Base-by-base conservation (phyloP, 306 rosid species). In the Trifolium subterraneum region DNA sequence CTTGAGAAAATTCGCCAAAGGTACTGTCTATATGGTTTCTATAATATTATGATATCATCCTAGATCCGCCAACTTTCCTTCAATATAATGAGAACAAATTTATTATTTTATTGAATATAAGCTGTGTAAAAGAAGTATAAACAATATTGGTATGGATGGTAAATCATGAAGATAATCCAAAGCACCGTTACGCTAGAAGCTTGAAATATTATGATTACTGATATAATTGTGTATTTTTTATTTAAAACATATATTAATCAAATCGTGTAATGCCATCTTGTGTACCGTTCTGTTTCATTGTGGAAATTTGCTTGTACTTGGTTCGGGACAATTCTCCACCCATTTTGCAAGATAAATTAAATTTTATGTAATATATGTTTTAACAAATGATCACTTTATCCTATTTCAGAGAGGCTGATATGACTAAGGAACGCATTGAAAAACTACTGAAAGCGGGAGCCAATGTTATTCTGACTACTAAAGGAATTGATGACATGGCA, bases 401-500 rank as follows among this genome's bases (percentile, higher is more conserved):
- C 59, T 8, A 56, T 54, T 60, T 4, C 83, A 95, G 99, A 85
- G 98, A 95, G 84, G 94, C 93, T 10, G 97, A 95, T 88, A 90
- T 84, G 96, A 95, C 96, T 1, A 92, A 95, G 83, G 99, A 95
- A 79, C 96, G 98, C 13, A 92, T 95, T 73, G 96, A 86, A 56
- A 95, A 92, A 75, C 87, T 95, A 74, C 79, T 92, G 74, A 90
- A 92, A 81, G 98, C 93, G 72, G 99, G 99, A 78, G 99, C 99
- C 18, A 95, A 92, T 78, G 99, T 95, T 79, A 80, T 95, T 86
- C 79, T 94, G 79, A 95, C 99, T 33, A 95, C 99, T 7, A 95
- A 95, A 74, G 99, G 98, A 70, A 92, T 95, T 82, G 99, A 95
- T 75, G 99, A 95, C 87, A 95, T 92, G 99, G 93, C 99, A 70